A percentile compares a stretch with the other conserved stretches of the same genome.
Evolutionary conservation across 202 grass and related monocot genomes (phyloP).

Genomic region (Miscanthus sacchariflorus): DNA sequence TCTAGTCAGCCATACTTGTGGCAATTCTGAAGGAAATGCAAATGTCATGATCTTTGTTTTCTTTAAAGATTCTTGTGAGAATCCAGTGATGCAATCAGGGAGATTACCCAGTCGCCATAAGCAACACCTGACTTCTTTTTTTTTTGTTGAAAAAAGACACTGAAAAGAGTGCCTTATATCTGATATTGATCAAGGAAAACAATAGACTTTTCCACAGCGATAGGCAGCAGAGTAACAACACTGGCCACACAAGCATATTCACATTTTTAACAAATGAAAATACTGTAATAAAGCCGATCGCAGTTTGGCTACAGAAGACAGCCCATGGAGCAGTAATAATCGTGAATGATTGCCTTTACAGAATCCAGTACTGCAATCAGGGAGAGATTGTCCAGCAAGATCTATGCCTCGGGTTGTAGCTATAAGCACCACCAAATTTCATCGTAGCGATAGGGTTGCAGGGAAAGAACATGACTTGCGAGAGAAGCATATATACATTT

Average conservation of each 20-base stretch:
- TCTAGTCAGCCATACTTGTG: background rate
- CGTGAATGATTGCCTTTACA: background rate
- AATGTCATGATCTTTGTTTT: background rate
- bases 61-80: background rate
- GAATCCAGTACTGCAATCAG: no score
- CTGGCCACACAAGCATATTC: no score
- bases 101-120: background rate
- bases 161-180: no score
- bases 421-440: background rate
- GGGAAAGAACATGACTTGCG: no score
- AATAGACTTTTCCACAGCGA: no score
- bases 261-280: background rate
- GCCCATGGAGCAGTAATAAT: background rate
- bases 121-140: background rate
- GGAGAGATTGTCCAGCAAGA: background rate
- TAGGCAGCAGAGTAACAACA: no score
- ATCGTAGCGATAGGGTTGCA: no score
- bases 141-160: no score
- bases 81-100: background rate
- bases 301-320: background rate
- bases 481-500: constrained; percentile 41
- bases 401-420: background rate
- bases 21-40: background rate
- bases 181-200: no score
- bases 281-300: background rate